A percentile compares a stretch with the other conserved stretches of the same genome.
Evolutionary conservation across 768 basidiomycete genomes (phyloP).

Genomic region (Amanita phalloides): DNA sequence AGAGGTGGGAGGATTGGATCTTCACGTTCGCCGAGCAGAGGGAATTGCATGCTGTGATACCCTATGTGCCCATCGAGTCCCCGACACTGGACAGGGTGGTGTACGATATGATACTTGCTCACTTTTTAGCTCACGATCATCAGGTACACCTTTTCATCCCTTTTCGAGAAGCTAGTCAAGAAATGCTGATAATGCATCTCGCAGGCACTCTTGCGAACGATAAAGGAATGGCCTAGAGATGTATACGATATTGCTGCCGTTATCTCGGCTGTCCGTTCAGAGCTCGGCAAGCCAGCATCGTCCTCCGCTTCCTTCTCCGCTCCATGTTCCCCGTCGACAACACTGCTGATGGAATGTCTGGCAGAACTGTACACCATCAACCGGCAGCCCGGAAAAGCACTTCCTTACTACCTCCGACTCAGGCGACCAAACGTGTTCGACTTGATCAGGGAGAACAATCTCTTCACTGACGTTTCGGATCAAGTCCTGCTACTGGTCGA

Average conservation of each 20-base stretch:
- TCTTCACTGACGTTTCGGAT: constrained; percentile 92
- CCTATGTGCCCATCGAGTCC: constrained; percentile 73
- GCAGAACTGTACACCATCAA: constrained; percentile 88
- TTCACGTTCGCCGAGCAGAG: constrained; percentile 78
- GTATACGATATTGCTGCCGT: constrained; percentile 87
- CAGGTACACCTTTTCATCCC: constrained; percentile 29
- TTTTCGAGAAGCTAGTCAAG: neutral
- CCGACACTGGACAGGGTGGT: constrained; percentile 77
- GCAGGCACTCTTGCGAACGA: constrained; percentile 66
- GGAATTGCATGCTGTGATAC: constrained; percentile 83
- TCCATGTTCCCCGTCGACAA: constrained; percentile 28
- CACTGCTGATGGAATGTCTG: constrained; percentile 85
- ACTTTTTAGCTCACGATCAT: constrained; percentile 74
- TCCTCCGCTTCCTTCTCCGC: constrained; percentile 33
- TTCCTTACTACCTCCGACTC: constrained; percentile 82
- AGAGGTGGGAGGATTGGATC: constrained; percentile 95
- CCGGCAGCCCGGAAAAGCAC: constrained; percentile 88
- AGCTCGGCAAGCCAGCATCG: constrained; percentile 55
- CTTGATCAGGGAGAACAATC: constrained; percentile 84
- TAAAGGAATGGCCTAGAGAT: constrained; percentile 82
- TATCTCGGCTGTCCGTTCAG: constrained; percentile 79
- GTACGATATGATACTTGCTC: constrained; percentile 91
- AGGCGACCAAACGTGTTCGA: constrained; percentile 87
- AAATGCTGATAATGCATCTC: neutral
- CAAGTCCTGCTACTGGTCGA: constrained; percentile 88